A percentile compares a stretch with the other conserved stretches of the same genome.
phyloP scores from a whole-genome alignment of 805 yeast species.

The Lipomyces oligophaga region DNA sequence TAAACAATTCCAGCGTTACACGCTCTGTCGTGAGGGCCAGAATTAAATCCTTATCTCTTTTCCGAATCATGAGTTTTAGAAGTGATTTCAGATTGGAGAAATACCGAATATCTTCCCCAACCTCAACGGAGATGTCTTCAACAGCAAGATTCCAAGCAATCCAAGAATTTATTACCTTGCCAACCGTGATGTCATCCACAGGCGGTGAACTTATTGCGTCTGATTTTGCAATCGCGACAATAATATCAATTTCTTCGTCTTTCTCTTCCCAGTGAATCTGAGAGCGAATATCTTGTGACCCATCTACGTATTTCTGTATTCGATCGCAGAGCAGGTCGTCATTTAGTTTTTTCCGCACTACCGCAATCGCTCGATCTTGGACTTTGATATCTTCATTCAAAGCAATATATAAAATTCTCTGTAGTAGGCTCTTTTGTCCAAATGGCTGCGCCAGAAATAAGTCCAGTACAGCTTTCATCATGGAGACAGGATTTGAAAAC shows the following conservation, averaged over 20 bases:
- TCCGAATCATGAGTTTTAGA: conserved; percentile 60
- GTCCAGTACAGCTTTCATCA: conserved; percentile 75
- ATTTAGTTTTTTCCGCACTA: conserved; percentile 31
- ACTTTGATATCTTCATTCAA: conserved; percentile 70
- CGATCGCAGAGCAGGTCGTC: conserved; percentile 36
- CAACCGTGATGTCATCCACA: conserved; percentile 28
- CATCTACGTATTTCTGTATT: conserved; percentile 35
- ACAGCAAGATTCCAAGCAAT: conserved; percentile 40
- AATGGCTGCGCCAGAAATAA: conserved; percentile 76
- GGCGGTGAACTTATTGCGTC: conserved; percentile 25
- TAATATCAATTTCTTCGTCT: conserved; percentile 31
- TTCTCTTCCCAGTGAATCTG: conserved; percentile 37
- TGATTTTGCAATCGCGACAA: conserved; percentile 30
- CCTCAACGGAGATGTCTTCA: conserved; percentile 28
- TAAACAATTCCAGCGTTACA: conserved; percentile 67
- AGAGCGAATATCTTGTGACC: conserved; percentile 34
- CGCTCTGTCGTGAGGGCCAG: conserved; percentile 45
- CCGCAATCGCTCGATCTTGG: conserved; percentile 51
- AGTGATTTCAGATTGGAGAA: conserved; percentile 48
- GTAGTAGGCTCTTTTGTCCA: conserved; percentile 64
- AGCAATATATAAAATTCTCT: conserved; percentile 67
- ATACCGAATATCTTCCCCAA: conserved; percentile 20
- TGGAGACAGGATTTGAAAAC: conserved; percentile 82
- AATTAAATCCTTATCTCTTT: conserved; percentile 70
- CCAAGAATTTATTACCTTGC: conserved; percentile 34